Base-by-base conservation (phyloP, 1,284 basidiomycete genomes). In the Fomitopsis palustris region DNA sequence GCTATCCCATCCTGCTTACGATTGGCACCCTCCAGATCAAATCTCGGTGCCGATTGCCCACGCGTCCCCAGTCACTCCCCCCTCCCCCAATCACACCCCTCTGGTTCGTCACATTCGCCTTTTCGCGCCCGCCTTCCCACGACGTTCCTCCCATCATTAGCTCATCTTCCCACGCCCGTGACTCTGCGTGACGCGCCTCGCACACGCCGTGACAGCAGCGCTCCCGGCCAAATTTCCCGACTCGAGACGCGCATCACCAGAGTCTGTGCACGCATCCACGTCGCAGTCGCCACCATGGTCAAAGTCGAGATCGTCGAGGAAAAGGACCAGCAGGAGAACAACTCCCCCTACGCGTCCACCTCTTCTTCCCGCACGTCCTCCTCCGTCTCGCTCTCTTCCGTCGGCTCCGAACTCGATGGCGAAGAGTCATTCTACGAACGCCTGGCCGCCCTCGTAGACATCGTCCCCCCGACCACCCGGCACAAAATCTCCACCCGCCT, bases 381-480 rank as follows among this genome's bases (percentile, higher is more conserved):
- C 16, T 80, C 86, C 21, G 81, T 80, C 61, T 92, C 90, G 19
- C 80, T 93, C 62, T 86, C 86, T n/a, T 92, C 90, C 60, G 74
- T 90, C 60, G 82, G 84, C 43, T 90, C 88, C 9, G 87, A 90
- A 39, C 69, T 76, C 49, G 84, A 86, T 62, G 77, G 73, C 55
- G 84, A 90, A 66, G 96, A 99, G 78, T 85, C 95, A n/a, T 66
- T 98, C 66, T 82, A 87, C 68, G 94, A 98, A 77, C 92, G 96
- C 61, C 69, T 99, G 69, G 82, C 85, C 60, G 96, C 96, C 23
- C 87, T 99, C 70, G 90, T 91, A 66, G 96, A 99, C 81, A 98
- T 99, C 70, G 87, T 99, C 9, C 91, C 95, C 2, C 96, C 97
- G 21, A 79, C 88, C 17, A 96, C 95, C 37, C 88, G 97, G 62